Evolutionary conservation across 306 rosid genomes (phyloP), one percentile per base, ranked within the genome.

Genomic region (Quercus bicolor): DNA sequence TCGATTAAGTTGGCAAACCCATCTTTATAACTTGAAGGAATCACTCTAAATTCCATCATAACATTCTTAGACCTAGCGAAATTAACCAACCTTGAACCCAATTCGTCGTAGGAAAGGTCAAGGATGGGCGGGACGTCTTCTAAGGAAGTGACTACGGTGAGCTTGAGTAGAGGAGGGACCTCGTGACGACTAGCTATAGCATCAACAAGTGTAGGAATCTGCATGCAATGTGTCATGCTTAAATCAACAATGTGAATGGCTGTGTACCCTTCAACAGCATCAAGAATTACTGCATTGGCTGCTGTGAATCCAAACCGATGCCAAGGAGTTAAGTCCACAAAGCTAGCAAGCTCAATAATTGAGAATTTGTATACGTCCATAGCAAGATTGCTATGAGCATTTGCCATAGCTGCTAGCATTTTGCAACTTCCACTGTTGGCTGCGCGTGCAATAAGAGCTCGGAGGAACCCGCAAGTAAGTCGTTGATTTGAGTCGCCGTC

Each of bases 401-500:
- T 76, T 1, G 81, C 80, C 52, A 86, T 83, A 10, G 84, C 82
- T 0, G 89, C 88, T 0, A 90, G 92, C 80, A 90, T 75, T n/a
- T 87, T 90, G 40, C 91, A 89, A 51, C 84, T 82, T 6, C 97
- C 97, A 20, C 81, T 79, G 11, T 81, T 76, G 21, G 94, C 91
- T 0, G 98, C 98, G 5, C 98, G 96, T 0, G 90, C 61, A 1
- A 96, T 80, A 19, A 95, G 92, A 1, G 98, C 99, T 0, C 94
- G 88, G 8, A 92, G 92, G 88, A 95, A 95, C 19, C 90, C 84
- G n/a, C 85, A 81, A 0, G 99, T 82, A 13, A 95, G 87, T n/a
- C 98, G 92, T 56, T 95, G 98, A 53, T 90, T 93, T 55, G 96
- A 88, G 80, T 93, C 98, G 4, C 99, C 99, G 2, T 95, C 99